Base-by-base conservation (phyloP, 768 basidiomycete genomes). In the Daedaleopsis sinensis region DNA sequence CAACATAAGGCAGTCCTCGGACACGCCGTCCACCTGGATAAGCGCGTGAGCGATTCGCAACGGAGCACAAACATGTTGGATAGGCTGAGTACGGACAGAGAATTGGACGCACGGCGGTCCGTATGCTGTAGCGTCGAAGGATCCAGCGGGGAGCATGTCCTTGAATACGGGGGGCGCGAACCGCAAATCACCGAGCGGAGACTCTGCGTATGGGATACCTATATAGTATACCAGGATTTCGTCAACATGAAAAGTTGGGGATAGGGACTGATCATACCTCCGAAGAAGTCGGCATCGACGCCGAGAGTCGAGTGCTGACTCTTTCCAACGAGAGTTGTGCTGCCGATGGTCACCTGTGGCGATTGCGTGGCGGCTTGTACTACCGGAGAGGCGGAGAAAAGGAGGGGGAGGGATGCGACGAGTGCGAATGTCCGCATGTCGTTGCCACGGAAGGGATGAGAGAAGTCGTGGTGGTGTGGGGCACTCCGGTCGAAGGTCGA, bases 1-100 rank as follows among this genome's bases (percentile, higher is more conserved):
- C 51, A 84, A 60, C 7, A 69, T 78, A 48, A 85, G 69, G 61
- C 83, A 84, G 62, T 84, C 77, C 65, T 84, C 84, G 1, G 77
- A 77, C 18, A 16, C 19, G 39, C 16, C 32, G 56, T 32, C 11
- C 7, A 44, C 61, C 54, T 15, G 27, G 27, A 32, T 32, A 3
- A 32, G 27, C 27, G n/a, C n/a, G n/a, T n/a, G n/a, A 32, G 27
- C 3, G 27, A 32, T 32, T 32, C n/a, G n/a, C n/a, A n/a, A n/a
- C n/a, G n/a, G n/a, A n/a, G n/a, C 27, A 32, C 27, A 32, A 32
- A 32, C 27, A 42, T 3, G 18, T 13, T 42, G 39, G 3, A 42
- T 42, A 18, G n/a, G n/a, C n/a, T n/a, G n/a, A n/a, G 39, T 42
- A 24, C 13, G 23, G 10, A 11, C 7, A 9, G n/a, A n/a, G 46